Evolutionary conservation across 2,329 filamentous ascomycete species (phyloP).

Genomic region (Metarhizium robertsii): DNA sequence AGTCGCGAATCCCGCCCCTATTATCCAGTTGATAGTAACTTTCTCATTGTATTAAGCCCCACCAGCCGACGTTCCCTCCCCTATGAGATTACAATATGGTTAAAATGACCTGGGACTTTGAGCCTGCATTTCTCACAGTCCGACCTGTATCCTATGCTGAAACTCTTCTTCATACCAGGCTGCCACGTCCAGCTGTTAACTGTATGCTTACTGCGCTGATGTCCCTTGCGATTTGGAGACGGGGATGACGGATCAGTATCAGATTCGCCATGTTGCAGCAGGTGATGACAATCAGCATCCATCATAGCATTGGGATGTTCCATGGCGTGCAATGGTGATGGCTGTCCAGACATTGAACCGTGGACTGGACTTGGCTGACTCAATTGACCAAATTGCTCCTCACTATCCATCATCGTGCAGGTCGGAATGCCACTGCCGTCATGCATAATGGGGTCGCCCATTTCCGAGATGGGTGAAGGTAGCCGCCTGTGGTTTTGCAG

Average conservation of each 20-base stretch:
- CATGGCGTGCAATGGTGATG: constrained; percentile 25
- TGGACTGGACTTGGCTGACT: constrained; percentile 11
- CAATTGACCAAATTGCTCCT: not conserved
- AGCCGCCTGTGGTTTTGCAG: constrained; percentile 44
- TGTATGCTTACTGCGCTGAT: constrained; percentile 50
- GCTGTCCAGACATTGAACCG: constrained; percentile 10
- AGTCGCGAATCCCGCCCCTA: not conserved
- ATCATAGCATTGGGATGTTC: constrained; percentile 29
- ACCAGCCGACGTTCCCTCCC: constrained; percentile 9
- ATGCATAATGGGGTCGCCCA: constrained; percentile 34
- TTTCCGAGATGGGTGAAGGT: constrained; percentile 52
- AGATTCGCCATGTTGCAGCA: constrained; percentile 15
- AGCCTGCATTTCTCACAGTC: constrained; percentile 71
- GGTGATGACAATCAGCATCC: constrained; percentile 22
- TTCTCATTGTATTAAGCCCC: not conserved
- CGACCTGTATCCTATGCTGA: constrained; percentile 69
- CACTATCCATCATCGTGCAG: constrained; percentile 20
- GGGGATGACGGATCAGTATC: constrained; percentile 30
- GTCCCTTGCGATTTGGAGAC: constrained; percentile 43
- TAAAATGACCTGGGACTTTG: constrained; percentile 71
- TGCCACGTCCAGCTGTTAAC: constrained; percentile 52
- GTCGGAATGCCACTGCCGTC: constrained; percentile 22
- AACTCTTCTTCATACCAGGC: constrained; percentile 57
- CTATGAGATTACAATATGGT: constrained; percentile 64
- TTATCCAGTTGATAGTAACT: not conserved